Evolutionary conservation across 208 protist species (phyloP), one percentile per base, ranked within the genome.

Genomic region (Acanthamoeba healyi): DNA sequence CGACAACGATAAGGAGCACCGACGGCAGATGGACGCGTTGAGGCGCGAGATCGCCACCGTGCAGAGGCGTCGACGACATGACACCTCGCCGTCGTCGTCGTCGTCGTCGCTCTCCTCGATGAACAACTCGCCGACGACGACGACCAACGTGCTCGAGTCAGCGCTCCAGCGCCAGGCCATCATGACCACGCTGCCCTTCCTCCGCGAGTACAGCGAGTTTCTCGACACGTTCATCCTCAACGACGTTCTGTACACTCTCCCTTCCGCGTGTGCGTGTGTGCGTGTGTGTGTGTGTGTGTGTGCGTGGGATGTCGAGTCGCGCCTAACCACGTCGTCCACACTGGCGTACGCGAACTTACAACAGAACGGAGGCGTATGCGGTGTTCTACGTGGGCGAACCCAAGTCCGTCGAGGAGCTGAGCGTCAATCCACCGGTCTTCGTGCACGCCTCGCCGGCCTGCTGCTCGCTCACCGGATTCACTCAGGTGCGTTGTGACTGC

Each of bases 351-450:
- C n/a, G n/a, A n/a, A n/a, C n/a, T n/a, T n/a, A n/a, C n/a, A n/a
- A n/a, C n/a, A 84, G 74, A 34, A 56, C 44, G 38, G 74, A 84
- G 3, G 74, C 74, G 44, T 84, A 38, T 38, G 74, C 74, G 9
- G 74, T 34, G 38, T 84, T 49, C 74, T 84, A 84, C 74, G 19
- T 56, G 38, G 74, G 74, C 0, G 74, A 84, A 44, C 74, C 74
- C 29, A 84, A 84, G 74, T 84, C 74, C 0, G 74, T 84, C 5
- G 74, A 84, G 46, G 74, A 84, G 38, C 24, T 84, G 17, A 38
- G 26, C n/a, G 74, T 84, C 46, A 84, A 84, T 4, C 74, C 74
- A 29, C 74, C 74, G 32, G 74, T 84, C 17, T 84, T 84, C 44
- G 74, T 84, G 9, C 29, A 84, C 32, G 44, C 32, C 74, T 84